These are phyloP conservation scores for Sphenostylis stenocarpa DNA, from an alignment of 306 rosid species.

Conservation along the genomic window DNA sequence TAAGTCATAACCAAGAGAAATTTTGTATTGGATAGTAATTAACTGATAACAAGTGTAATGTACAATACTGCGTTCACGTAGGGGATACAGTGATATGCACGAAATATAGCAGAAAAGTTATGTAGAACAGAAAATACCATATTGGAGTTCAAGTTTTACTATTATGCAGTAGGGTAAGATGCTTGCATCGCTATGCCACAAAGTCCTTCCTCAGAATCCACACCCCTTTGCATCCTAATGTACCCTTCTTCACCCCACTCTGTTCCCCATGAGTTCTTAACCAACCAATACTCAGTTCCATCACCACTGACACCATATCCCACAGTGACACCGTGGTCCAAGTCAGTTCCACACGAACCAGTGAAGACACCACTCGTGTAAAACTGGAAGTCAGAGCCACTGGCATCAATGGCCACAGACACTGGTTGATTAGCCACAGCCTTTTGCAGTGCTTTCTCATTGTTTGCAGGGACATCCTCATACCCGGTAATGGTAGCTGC, in stretches of 20 bases:
- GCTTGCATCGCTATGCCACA: slow-evolving; percentile 62
- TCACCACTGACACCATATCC: slow-evolving; percentile 37
- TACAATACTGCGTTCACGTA: too few relatives aligned
- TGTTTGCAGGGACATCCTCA: neutral
- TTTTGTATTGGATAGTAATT: too few relatives aligned
- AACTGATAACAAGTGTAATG: too few relatives aligned
- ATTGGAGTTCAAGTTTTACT: neutral
- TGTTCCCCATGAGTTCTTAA: slow-evolving; percentile 54
- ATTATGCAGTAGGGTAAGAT: slow-evolving; percentile 47
- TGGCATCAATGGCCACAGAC: neutral
- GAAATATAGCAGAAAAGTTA: neutral
- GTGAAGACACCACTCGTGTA: slow-evolving; percentile 49
- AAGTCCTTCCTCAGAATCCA: slow-evolving; percentile 41
- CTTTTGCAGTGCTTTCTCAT: neutral
- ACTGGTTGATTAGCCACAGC: neutral
- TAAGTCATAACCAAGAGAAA: neutral
- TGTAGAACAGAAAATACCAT: neutral
- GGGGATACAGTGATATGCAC: too few relatives aligned
- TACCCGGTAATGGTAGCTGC: neutral
- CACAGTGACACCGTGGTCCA: slow-evolving; percentile 51
- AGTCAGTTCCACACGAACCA: slow-evolving; percentile 41
- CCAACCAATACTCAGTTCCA: slow-evolving; percentile 39
- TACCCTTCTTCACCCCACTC: slow-evolving; percentile 56
- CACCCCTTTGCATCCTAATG: slow-evolving; percentile 44
- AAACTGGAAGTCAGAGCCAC: slow-evolving; percentile 23